These are phyloP conservation scores for Alternaria tenuissima DNA, from an alignment of 2,329 filamentous ascomycete species.

Conservation along the genomic window DNA sequence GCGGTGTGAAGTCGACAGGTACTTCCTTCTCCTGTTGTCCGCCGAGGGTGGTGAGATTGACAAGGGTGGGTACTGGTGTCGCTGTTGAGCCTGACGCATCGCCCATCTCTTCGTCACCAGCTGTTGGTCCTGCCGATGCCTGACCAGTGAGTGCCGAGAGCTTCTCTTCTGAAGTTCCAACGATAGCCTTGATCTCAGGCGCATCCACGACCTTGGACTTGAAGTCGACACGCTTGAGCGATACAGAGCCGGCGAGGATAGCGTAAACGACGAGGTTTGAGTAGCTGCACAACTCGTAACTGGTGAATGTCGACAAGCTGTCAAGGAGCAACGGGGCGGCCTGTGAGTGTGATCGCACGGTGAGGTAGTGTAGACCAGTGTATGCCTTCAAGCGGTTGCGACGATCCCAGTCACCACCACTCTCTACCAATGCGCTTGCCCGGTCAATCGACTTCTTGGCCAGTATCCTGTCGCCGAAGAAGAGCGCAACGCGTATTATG, in stretches of 20 bases:
- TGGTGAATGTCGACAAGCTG: conserved; percentile 97
- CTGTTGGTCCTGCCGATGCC: conserved; percentile 80
- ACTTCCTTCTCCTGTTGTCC: conserved; percentile 81
- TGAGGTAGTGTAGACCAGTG: conserved; percentile 92
- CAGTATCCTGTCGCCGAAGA: conserved; percentile 91
- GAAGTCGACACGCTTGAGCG: conserved; percentile 96
- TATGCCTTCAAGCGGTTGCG: conserved; percentile 99
- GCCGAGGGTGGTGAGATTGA: conserved; percentile 89
- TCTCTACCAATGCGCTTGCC: conserved; percentile 88
- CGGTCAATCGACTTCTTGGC: conserved; percentile 95
- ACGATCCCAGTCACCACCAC: conserved; percentile 97
- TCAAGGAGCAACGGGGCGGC: conserved; percentile 94
- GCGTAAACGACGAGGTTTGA: conserved; percentile 94
- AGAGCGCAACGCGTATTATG: conserved; percentile 93
- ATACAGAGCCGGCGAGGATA: conserved; percentile 91
- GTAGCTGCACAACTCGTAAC: conserved; percentile 98
- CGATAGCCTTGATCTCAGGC: conserved; percentile 96
- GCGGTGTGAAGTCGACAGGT: conserved; percentile 85
- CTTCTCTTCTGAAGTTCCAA: conserved; percentile 89
- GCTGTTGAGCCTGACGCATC: conserved; percentile 62
- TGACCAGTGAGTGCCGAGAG: conserved; percentile 81
- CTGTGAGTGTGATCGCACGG: conserved; percentile 86
- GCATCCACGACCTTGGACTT: conserved; percentile 99
- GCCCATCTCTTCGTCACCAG: conserved; percentile 76
- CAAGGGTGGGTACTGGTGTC: conserved; percentile 69